Evolutionary conservation across 768 basidiomycete species (phyloP).

Genomic region (Glaciozyma martinii): DNA sequence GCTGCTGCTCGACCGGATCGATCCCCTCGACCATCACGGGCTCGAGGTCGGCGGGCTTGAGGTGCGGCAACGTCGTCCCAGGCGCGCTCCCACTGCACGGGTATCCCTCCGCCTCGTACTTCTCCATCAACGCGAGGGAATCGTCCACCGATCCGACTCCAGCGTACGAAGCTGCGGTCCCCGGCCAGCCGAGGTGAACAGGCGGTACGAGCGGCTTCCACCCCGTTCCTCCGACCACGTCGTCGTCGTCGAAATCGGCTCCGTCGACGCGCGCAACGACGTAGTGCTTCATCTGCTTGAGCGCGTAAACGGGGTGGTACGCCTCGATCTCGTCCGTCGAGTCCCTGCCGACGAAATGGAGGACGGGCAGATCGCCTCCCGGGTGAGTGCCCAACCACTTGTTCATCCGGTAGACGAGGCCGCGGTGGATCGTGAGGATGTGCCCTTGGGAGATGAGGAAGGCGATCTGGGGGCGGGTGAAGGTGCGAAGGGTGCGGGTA

Average conservation of each 20-base stretch:
- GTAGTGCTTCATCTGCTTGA: slow-evolving; percentile 54
- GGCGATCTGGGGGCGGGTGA: slow-evolving; percentile 3
- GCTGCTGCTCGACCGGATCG: slow-evolving; percentile 26
- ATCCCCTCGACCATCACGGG: slow-evolving; percentile 32
- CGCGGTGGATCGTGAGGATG: slow-evolving; percentile 24
- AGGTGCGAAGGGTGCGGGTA: not conserved
- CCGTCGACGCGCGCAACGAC: slow-evolving; percentile 58
- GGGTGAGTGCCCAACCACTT: slow-evolving; percentile 81
- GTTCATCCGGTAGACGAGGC: slow-evolving; percentile 31
- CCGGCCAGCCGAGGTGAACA: slow-evolving; percentile 66
- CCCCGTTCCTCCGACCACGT: slow-evolving; percentile 40
- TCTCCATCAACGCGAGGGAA: not conserved
- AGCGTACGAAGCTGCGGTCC: slow-evolving; percentile 30
- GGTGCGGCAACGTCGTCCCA: slow-evolving; percentile 9
- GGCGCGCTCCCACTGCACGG: not conserved
- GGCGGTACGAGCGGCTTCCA: slow-evolving; percentile 82
- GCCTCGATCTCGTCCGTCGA: slow-evolving; percentile 91
- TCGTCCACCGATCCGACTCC: not conserved
- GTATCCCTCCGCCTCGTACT: not conserved
- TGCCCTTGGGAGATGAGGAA: slow-evolving; percentile 20
- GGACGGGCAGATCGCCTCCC: slow-evolving; percentile 75
- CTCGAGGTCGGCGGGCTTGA: slow-evolving; percentile 35
- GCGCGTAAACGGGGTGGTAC: slow-evolving; percentile 61
- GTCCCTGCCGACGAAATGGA: slow-evolving; percentile 92
- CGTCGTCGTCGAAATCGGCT: slow-evolving; percentile 18